Base-by-base conservation (phyloP, 2,329 filamentous ascomycete species). In the Nemania sp. region DNA sequence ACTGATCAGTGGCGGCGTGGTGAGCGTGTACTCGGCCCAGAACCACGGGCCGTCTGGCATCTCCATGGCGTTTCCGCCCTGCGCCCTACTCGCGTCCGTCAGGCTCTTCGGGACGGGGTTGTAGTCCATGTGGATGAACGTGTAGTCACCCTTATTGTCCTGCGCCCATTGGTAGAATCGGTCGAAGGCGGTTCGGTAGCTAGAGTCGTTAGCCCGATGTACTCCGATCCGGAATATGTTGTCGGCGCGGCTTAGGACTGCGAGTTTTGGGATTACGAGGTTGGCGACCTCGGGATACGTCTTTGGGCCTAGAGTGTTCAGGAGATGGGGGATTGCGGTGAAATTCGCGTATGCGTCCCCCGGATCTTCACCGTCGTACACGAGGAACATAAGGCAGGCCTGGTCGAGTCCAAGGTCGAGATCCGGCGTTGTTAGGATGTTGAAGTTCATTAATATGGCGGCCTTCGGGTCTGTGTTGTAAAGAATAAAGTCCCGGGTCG, bases 31-130 rank as follows among this genome's bases (percentile, higher is more conserved):
- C 52, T 66, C 66, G 47, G 66, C 66, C 66, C 62, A 68, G 45
- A 68, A 68, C 66, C 66, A 68, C 1, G 66, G 66, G 1, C 66
- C 66, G 38, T 65, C 66, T 2, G 66, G 66, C 62, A 68, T 68
- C 11, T 66, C 52, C 66, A 66, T 68, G 26, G 66, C 66, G 13
- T 68, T 68, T 1, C 57, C 57, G 20, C 66, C 62, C 11, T 68
- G 66, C 29, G 57, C 57, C 13, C n/a, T 47, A 38, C 66, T 68
- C 26, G 66, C 66, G 38, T 68, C 66, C 15, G 66, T 68, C 53
- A 68, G 27, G 24, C 57, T 68, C 22, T 55, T 47, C 10, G 55
- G 55, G 3, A 68, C 66, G 3, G 66, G 66, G 58, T 68, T 68
- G 35, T 68, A 68, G 47, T 68, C 66, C 22, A 68, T 24, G 57